Evolutionary conservation across 768 basidiomycete genomes (phyloP), one percentile per base, ranked within the genome.

Genomic region (Agrocybe pediades): DNA sequence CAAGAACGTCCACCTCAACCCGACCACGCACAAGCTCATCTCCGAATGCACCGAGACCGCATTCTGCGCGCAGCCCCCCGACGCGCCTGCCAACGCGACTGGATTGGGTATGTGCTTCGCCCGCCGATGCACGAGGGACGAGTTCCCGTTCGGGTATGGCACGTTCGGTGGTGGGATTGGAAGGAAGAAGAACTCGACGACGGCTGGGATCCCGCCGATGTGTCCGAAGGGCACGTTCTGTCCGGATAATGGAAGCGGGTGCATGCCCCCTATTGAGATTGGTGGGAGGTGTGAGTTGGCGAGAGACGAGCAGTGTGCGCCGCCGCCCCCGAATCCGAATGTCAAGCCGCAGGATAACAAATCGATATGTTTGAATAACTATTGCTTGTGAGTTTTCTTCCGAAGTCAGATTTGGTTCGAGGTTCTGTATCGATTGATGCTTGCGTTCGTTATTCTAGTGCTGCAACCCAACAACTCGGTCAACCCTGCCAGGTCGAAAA

Each of bases 161-260:
- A 56, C 55, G 2, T 63, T 56, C 16, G 66, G 62, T 15, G 61
- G 64, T 1, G 59, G 59, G 3, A 33, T 43, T 17, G 54, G 54
- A 7, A 19, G 50, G 25, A 54, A 25, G 48, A 58, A 54, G 40
- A 56, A 58, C 20, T 50, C 41, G 26, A 51, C 50, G 2, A 60
- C 61, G 3, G 69, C 72, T 9, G 49, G 59, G 1, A 63, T 86
- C 8, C 87, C 86, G 1, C 78, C 82, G 0, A 66, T 82, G 27
- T 90, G 87, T 59, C 61, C 69, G 1, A 44, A 53, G 15, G 83
- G 78, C 7, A 66, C 70, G n/a, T 88, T 84, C 68, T 88, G 86
- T 59, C 85, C 85, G 0, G 87, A 90, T 59, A 83, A 87, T 61
- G 85, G 82, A 11, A 78, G 79, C 58, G 78, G 76, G 2, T 90